Percentiles rank a stretch among this genome's conserved stretches.
Evolutionary conservation across 148 eudicot species (phyloP).

Genomic region (Fagopyrum esculentum): DNA sequence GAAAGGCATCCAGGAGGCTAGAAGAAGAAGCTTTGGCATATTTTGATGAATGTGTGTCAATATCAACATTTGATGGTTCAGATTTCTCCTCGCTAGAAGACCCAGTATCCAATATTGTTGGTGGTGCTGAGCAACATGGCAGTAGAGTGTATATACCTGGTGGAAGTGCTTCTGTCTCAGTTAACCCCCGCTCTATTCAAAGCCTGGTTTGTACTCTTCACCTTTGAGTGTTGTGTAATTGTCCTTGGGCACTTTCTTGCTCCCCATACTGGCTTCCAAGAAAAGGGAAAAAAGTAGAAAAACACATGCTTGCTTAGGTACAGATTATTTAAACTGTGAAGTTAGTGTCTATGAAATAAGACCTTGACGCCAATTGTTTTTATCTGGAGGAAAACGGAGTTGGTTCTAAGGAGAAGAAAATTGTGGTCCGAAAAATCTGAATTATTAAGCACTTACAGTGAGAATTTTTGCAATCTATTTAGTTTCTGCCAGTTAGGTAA

Average conservation of each 20-base stretch:
- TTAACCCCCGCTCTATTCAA: slow-evolving; percentile 12
- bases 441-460: no score
- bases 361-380: no score
- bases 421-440: no score
- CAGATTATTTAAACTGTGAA: no score
- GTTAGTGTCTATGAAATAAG: no score
- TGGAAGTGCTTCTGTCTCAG: slow-evolving; percentile 7
- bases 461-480: background rate
- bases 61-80: slow-evolving; percentile 93
- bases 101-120: slow-evolving; percentile 33
- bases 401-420: no score
- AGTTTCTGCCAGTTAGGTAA: background rate
- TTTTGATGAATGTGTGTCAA: slow-evolving; percentile 96
- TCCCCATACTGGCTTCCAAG: background rate
- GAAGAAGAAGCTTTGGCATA: slow-evolving; percentile 92
- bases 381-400: no score
- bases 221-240: background rate
- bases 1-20: slow-evolving; percentile 62
- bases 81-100: slow-evolving; percentile 96
- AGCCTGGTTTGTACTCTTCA: slow-evolving; percentile 23
- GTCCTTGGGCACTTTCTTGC: background rate
- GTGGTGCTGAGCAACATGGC: slow-evolving; percentile 15
- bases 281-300: background rate
- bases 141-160: slow-evolving; percentile 20
- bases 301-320: background rate